Conservation (phyloP, 345 rosid genomes). For the Pelargonium nanum region DNA sequence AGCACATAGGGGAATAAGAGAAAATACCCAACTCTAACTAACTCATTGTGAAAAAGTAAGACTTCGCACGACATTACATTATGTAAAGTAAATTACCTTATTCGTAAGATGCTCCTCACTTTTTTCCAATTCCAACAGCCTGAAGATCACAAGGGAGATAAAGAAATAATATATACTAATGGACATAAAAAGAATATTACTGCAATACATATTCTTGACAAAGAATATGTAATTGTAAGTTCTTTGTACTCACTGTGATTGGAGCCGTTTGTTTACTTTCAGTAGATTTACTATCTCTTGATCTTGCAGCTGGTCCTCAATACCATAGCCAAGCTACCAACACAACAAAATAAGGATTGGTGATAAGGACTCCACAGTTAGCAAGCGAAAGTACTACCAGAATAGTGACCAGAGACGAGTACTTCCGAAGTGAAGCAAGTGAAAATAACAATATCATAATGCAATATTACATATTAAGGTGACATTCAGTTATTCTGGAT, state of each 20-base stretch:
- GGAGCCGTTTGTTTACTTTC: constrained; percentile 7
- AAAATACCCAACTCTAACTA: neutral
- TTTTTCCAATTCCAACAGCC: constrained; percentile 8
- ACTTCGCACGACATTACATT: neutral
- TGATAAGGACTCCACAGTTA: neutral
- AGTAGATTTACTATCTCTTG: neutral
- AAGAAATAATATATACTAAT: neutral
- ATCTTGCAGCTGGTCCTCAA: neutral
- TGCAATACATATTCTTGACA: neutral
- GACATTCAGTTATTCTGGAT: neutral
- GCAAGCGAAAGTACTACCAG: neutral
- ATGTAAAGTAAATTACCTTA: constrained; percentile 6
- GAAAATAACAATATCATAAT: too few species aligned
- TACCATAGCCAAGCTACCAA: constrained; percentile 5
- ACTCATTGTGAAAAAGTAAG: neutral
- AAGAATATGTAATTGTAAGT: neutral
- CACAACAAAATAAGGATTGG: neutral
- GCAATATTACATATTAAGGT: too few species aligned
- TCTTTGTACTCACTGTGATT: constrained; percentile 9
- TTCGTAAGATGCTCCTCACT: neutral
- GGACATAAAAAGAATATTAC: neutral
- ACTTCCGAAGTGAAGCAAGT: neutral
- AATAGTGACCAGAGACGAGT: neutral
- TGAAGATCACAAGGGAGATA: constrained; percentile 8
- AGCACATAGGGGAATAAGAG: too few species aligned